These are phyloP conservation scores for Kodamaea fungicola DNA, from an alignment of 1,139 yeast genomes.

Conservation along the genomic window DNA sequence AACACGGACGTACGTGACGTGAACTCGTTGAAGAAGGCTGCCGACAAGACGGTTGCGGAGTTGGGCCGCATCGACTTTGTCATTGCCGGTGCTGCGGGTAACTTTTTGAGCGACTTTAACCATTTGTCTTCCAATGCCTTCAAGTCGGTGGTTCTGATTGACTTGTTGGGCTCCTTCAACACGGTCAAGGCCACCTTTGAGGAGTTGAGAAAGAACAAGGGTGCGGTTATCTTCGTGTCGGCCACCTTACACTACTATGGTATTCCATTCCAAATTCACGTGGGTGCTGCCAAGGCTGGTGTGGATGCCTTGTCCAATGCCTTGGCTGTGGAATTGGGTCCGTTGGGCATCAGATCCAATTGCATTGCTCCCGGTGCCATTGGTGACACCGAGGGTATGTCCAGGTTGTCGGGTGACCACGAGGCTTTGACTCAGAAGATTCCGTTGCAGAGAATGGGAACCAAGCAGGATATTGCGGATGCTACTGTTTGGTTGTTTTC, in stretches of 20 bases:
- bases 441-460: conserved; percentile 78
- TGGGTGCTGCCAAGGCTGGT: conserved; percentile 95
- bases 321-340: conserved; percentile 85
- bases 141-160: conserved; percentile 40
- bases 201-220: conserved; percentile 22
- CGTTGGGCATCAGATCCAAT: conserved; percentile 76
- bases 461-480: conserved; percentile 79
- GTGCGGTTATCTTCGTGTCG: conserved; percentile 22
- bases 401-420: conserved; percentile 44
- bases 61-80: conserved; percentile 26
- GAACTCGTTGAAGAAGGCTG: conserved; percentile 18
- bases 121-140: conserved; percentile 25
- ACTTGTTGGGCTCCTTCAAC: conserved; percentile 80
- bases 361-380: conserved; percentile 89
- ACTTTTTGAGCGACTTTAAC: conserved; percentile 25
- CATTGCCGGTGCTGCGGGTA: conserved; percentile 30
- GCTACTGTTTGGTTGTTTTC: conserved; percentile 83
- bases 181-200: conserved; percentile 55
- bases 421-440: conserved; percentile 37
- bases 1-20: conserved; percentile 22
- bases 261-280: conserved; percentile 81
- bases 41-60: conserved; percentile 18
- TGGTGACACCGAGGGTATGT: conserved; percentile 77
- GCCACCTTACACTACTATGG: conserved; percentile 90
- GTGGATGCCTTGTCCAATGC: conserved; percentile 82